Conservation (phyloP, 1,284 basidiomycete genomes). For the Naganishia sp. region DNA sequence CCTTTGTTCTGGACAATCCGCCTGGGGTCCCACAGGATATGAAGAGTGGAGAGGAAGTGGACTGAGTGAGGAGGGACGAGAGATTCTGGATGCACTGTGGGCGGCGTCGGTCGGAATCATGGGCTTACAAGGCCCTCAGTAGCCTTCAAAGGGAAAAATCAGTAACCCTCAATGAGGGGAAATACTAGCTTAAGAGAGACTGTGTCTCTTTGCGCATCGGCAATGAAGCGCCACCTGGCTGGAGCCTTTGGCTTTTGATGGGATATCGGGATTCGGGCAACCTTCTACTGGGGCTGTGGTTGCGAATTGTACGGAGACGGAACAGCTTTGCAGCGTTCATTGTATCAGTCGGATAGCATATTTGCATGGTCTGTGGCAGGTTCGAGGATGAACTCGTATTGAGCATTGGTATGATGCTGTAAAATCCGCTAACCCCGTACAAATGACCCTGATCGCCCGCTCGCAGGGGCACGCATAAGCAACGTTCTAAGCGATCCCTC, state of each 20-base stretch:
- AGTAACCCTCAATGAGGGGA: neutral
- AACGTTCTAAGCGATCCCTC: constrained; percentile 42
- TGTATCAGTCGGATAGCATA: constrained; percentile 7
- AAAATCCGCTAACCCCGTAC: neutral
- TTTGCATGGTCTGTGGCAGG: constrained; percentile 1
- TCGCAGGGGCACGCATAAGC: neutral
- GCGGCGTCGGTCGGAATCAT: constrained; percentile 51
- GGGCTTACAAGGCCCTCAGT: constrained; percentile 38
- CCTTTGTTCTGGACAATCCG: constrained; percentile 48
- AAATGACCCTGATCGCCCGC: neutral
- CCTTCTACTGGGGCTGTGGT: neutral
- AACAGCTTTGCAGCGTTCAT: neutral
- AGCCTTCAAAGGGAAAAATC: neutral
- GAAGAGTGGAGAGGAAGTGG: constrained; percentile 54
- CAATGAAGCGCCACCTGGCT: neutral
- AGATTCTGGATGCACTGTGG: constrained; percentile 51
- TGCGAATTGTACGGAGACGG: neutral
- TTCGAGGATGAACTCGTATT: neutral
- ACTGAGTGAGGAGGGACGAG: constrained; percentile 48
- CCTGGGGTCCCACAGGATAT: constrained; percentile 54
- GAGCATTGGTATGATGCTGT: neutral
- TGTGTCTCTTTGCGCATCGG: constrained; percentile 13
- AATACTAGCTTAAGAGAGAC: neutral
- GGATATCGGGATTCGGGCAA: neutral
- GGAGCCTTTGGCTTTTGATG: neutral